Conservation (phyloP, 495 filamentous ascomycete species). For the Penicillium coprophilum region DNA sequence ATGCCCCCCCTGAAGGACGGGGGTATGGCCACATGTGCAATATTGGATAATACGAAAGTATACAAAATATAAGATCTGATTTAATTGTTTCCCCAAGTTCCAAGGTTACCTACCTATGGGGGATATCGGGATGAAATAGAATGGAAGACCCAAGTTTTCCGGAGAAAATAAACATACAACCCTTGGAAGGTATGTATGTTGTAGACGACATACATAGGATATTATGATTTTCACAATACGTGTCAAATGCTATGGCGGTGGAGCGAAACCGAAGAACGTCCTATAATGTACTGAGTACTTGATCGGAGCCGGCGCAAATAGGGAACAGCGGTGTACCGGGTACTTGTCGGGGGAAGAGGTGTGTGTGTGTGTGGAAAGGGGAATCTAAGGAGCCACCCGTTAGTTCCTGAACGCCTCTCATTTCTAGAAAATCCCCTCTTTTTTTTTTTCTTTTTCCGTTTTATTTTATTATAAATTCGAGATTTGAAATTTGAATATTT, state of each 20-base stretch:
- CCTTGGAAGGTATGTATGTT: too few relatives aligned
- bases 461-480: constrained; percentile 5
- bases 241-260: constrained; percentile 5
- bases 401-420: constrained; percentile 10
- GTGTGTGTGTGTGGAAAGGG: constrained; percentile 6
- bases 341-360: constrained; percentile 11
- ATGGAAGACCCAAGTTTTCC: not conserved
- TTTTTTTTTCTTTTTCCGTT: constrained; percentile 9
- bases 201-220: not conserved
- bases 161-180: not conserved
- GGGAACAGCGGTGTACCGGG: constrained; percentile 12
- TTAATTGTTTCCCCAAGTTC: not conserved
- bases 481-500: not conserved
- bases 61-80: not conserved
- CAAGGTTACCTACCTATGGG: not conserved
- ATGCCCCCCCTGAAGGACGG: constrained; percentile 29
- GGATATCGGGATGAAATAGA: not conserved
- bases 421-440: constrained; percentile 13
- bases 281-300: constrained; percentile 13
- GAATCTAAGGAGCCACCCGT: constrained; percentile 12
- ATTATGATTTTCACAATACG: not conserved
- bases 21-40: constrained; percentile 4
- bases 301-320: not conserved
- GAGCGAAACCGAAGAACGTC: not conserved
- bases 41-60: not conserved